Percentiles rank a stretch among this genome's conserved stretches.
Evolutionary conservation across 148 eudicot genomes (phyloP).

Genomic region (Drosera capensis): DNA sequence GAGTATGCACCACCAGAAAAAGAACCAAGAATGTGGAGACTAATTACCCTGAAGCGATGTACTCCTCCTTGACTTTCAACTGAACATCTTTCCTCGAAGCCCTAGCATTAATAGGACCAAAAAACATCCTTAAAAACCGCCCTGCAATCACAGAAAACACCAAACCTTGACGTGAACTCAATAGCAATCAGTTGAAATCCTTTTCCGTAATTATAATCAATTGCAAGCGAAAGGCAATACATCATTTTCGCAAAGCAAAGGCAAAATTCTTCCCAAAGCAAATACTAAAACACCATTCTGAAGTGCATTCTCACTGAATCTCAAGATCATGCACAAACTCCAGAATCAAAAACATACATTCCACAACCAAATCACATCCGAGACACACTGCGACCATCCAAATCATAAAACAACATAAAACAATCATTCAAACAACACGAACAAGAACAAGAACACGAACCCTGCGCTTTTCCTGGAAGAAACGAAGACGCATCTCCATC

Average conservation of each 20-base stretch:
- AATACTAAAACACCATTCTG: too few relatives aligned
- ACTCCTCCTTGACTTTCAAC: slow-evolving; percentile 92
- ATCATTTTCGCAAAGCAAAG: too few relatives aligned
- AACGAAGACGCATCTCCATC: slow-evolving; percentile 93
- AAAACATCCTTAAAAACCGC: slow-evolving; percentile 59
- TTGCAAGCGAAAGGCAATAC: background rate
- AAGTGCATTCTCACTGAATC: too few relatives aligned
- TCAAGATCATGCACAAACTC: too few relatives aligned
- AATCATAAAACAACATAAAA: background rate
- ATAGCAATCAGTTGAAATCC: too few relatives aligned
- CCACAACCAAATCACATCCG: too few relatives aligned
- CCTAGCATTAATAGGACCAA: slow-evolving; percentile 86
- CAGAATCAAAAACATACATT: too few relatives aligned
- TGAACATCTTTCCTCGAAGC: slow-evolving; percentile 83
- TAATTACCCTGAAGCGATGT: slow-evolving; percentile 76
- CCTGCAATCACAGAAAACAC: slow-evolving; percentile 31
- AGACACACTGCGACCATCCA: background rate
- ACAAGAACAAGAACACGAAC: slow-evolving; percentile 14
- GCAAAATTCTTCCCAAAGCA: background rate
- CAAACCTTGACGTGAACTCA: background rate
- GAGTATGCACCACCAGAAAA: too few relatives aligned
- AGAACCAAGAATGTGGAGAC: too few relatives aligned
- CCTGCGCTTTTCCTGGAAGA: slow-evolving; percentile 68
- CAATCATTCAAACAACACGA: background rate
- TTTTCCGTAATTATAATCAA: too few relatives aligned